Conservation (phyloP, 2,329 filamentous ascomycete genomes). For the Pyrenochaeta sp. region DNA sequence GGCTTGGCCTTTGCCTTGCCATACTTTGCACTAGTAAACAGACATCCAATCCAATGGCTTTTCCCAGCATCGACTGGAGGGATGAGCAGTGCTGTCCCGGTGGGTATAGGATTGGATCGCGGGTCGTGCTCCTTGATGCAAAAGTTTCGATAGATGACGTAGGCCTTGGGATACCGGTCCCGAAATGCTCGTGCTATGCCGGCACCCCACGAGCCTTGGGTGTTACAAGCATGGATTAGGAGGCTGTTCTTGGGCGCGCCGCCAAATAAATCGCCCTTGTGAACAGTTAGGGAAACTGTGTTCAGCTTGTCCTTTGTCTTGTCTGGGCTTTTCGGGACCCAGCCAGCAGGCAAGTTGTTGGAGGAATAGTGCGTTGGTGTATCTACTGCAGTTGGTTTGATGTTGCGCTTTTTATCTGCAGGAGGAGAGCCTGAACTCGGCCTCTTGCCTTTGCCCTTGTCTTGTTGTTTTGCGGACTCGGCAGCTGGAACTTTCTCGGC, state of each 20-base stretch:
- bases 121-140: slow-evolving; percentile 49
- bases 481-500: background rate
- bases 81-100: slow-evolving; percentile 63
- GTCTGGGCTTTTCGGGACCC: background rate
- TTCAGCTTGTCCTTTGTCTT: background rate
- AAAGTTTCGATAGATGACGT: slow-evolving; percentile 56
- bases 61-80: slow-evolving; percentile 53
- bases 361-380: slow-evolving; percentile 13
- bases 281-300: slow-evolving; percentile 24
- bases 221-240: slow-evolving; percentile 69
- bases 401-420: slow-evolving; percentile 6
- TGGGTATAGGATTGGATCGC: slow-evolving; percentile 34
- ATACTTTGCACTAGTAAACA: slow-evolving; percentile 64
- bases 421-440: background rate
- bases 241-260: slow-evolving; percentile 57
- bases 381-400: background rate
- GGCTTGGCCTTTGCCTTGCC: slow-evolving; percentile 56
- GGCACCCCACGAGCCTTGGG: slow-evolving; percentile 64
- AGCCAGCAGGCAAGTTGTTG: slow-evolving; percentile 11
- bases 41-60: slow-evolving; percentile 65
- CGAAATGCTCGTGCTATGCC: slow-evolving; percentile 66
- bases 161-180: slow-evolving; percentile 60
- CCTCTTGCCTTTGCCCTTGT: background rate
- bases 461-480: background rate
- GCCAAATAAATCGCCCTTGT: slow-evolving; percentile 61